Percentiles rank a stretch among this genome's conserved stretches.
Conservation (phyloP, 495 filamentous ascomycete species). For the Wilcoxina mikolae region DNA sequence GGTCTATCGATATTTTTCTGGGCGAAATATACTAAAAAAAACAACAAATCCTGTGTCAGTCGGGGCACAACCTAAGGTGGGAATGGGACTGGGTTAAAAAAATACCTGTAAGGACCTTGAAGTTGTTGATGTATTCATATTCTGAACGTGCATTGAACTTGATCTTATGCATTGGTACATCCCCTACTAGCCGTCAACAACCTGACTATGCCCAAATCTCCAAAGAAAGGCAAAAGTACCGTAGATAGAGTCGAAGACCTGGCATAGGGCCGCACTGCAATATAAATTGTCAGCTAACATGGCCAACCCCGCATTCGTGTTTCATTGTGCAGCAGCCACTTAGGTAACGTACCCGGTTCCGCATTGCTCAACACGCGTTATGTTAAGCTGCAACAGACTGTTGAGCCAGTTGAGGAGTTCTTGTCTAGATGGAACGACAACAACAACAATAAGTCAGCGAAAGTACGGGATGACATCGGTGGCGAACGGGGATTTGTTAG, state of each 20-base stretch:
- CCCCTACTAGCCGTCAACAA: conserved; percentile 38
- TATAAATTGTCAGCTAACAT: neutral
- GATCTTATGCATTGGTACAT: conserved; percentile 89
- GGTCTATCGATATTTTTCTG: conserved; percentile 73
- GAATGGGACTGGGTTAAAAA: conserved; percentile 15
- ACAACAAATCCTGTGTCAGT: neutral
- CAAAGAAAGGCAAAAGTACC: conserved; percentile 36
- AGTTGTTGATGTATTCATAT: conserved; percentile 95
- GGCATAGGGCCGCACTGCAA: conserved; percentile 79
- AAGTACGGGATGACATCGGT: conserved; percentile 8
- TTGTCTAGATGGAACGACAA: conserved; percentile 47
- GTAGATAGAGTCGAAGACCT: conserved; percentile 95
- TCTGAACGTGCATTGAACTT: conserved; percentile 96
- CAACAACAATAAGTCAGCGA: neutral
- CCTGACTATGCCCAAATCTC: conserved; percentile 2
- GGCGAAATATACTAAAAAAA: conserved; percentile 41
- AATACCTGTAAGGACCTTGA: conserved; percentile 89
- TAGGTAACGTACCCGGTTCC: conserved; percentile 70
- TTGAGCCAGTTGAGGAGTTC: conserved; percentile 95
- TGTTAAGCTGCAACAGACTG: conserved; percentile 88
- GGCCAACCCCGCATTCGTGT: conserved; percentile 2
- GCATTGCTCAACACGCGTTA: conserved; percentile 98
- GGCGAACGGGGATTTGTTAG: neutral
- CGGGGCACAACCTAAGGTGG: neutral
- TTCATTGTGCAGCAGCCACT: too few species aligned